A percentile compares a stretch with the other conserved stretches of the same genome.
Evolutionary conservation across 352 stramenopile genomes (phyloP).

Genomic region (Phytophthora vignae): DNA sequence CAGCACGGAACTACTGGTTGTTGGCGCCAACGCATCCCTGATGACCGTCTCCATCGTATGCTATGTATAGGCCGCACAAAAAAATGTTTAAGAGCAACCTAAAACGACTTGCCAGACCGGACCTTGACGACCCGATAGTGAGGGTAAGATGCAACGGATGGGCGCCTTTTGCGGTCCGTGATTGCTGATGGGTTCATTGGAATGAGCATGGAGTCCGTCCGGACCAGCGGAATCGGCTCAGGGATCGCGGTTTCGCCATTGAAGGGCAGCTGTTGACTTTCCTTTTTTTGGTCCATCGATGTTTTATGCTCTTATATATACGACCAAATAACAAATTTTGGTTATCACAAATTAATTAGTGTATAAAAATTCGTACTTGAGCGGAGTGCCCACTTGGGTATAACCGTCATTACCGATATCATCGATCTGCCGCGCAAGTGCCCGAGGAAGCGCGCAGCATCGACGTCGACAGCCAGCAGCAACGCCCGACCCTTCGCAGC

Average conservation of each 20-base stretch:
- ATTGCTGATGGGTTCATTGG: neutral
- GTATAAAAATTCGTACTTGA: conserved; percentile 1
- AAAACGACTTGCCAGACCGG: neutral
- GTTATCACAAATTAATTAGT: conserved; percentile 1
- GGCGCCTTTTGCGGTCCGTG: neutral
- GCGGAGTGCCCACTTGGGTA: neutral
- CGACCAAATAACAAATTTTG: neutral
- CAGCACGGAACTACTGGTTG: neutral
- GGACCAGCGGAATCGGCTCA: neutral
- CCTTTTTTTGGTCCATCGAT: neutral
- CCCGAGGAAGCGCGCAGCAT: neutral
- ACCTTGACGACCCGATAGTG: neutral
- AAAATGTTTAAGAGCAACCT: neutral
- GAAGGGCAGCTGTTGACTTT: neutral
- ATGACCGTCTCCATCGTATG: neutral
- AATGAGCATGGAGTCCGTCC: neutral
- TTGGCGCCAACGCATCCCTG: neutral
- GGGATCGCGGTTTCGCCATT: neutral
- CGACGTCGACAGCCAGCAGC: neutral
- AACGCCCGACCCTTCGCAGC: neutral
- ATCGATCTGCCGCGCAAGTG: neutral
- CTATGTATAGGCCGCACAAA: neutral
- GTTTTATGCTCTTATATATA: neutral
- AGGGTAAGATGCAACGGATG: neutral
- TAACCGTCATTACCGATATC: neutral